Evolutionary conservation across 192 early-diverging fungal species (phyloP).

Genomic region (Coemansia sp.): DNA sequence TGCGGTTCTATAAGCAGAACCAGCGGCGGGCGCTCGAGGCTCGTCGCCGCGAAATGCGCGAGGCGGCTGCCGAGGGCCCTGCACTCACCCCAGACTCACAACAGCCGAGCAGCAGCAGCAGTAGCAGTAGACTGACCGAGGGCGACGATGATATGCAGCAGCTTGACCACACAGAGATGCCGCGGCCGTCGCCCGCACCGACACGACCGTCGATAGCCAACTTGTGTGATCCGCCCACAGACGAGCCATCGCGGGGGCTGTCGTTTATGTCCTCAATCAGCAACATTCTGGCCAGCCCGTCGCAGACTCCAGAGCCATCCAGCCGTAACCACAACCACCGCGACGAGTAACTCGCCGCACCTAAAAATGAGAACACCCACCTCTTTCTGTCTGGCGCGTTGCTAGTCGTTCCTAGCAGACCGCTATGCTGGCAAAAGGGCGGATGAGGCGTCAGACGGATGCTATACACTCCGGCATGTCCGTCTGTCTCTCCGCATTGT

Average conservation of each 20-base stretch:
- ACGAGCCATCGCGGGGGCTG: not conserved
- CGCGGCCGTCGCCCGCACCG: slow-evolving; percentile 10
- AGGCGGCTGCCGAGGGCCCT: slow-evolving; percentile 13
- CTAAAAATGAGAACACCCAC: not conserved
- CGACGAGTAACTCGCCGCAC: slow-evolving; percentile 3
- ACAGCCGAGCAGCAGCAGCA: slow-evolving; percentile 11
- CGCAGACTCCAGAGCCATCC: slow-evolving; percentile 18
- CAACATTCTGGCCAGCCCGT: slow-evolving; percentile 26
- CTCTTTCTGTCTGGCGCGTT: not conserved
- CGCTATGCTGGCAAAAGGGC: not conserved
- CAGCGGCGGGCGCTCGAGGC: slow-evolving; percentile 51
- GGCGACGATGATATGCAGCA: slow-evolving; percentile 11
- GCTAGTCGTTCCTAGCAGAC: not conserved
- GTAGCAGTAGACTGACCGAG: slow-evolving; percentile 12
- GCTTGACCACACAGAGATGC: slow-evolving; percentile 1
- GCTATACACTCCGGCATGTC: not conserved
- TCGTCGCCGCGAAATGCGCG: slow-evolving; percentile 42
- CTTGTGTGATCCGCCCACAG: slow-evolving; percentile 16
- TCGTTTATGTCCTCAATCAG: slow-evolving; percentile 29
- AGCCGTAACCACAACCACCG: not conserved
- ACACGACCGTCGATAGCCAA: slow-evolving; percentile 39
- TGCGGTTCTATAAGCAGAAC: slow-evolving; percentile 61
- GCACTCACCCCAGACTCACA: not conserved
- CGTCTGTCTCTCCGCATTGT: not conserved
- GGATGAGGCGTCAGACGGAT: not conserved